Evolutionary conservation across 192 early-diverging fungal species (phyloP), one percentile per base, ranked within the genome.

Genomic region (Ramicandelaber brevisporus): DNA sequence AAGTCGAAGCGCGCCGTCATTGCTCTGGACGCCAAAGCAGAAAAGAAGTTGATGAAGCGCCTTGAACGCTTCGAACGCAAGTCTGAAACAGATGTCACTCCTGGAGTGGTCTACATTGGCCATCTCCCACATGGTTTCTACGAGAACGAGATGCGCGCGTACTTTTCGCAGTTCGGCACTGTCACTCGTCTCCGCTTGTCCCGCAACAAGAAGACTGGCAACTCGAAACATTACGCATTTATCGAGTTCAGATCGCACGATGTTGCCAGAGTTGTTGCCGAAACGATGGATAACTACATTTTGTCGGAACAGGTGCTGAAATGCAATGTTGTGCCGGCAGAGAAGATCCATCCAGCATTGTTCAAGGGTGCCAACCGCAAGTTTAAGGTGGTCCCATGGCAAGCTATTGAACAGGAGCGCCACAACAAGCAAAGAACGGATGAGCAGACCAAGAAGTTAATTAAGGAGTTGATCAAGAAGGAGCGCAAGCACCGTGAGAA

Each of bases 221-320:
- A 46, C 21, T 84, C 86, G 6, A 80, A 78, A 53, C 88, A 97
- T 47, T 97, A 68, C 43, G 92, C 73, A 1, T 97, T 87, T 36
- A 77, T 97, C 34, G 80, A 93, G 48, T 97, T 97, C 41, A 55
- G 45, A 4, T 53, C 64, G 25, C 46, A 47, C 18, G 71, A 79
- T 24, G 81, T 84, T 7, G 92, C 92, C 10, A 31, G 62, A 27
- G 84, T 93, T 31, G 92, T 86, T 2, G 84, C 82, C 6, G 73
- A 84, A 12, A 97, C 92, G 7, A 97, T 97, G 92, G 38, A 97
- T 56, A 85, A 87, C 62, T 93, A 93, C 43, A 35, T 87, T 35
- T 42, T 93, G 38, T 78, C 63, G 34, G 72, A 69, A 30, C 73
- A 68, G 26, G 29, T 80, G 13, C 56, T 93, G 18, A 65, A 72